Conservation (phyloP, 2,329 filamentous ascomycete species). For the Cryphonectria parasitica region DNA sequence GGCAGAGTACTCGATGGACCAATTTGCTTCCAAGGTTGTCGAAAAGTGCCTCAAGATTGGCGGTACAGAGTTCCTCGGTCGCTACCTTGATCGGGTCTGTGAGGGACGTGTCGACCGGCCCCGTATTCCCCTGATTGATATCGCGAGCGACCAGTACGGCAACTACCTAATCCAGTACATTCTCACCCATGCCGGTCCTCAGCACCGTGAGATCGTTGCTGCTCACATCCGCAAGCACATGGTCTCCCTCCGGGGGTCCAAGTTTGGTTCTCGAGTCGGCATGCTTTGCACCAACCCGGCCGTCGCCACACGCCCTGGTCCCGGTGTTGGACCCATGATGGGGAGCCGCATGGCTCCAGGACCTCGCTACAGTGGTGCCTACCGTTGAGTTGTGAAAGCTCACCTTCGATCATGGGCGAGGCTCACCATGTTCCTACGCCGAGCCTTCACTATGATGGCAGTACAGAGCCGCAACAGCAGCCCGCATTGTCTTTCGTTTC, state of each 20-base stretch:
- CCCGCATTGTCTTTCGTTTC: conserved; percentile 1
- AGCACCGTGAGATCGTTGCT: conserved; percentile 91
- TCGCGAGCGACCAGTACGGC: conserved; percentile 97
- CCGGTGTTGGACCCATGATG: conserved; percentile 72
- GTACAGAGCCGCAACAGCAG: conserved; percentile 2
- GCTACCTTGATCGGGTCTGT: conserved; percentile 92
- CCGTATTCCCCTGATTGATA: conserved; percentile 95
- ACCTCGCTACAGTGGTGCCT: conserved; percentile 61
- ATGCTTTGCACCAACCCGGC: conserved; percentile 99
- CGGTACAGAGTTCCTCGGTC: conserved; percentile 83
- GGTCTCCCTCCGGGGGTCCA: conserved; percentile 97
- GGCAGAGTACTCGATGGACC: conserved; percentile 97
- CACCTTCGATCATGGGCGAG: background rate
- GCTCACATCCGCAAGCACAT: conserved; percentile 98
- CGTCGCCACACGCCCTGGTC: conserved; percentile 84
- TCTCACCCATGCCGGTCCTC: conserved; percentile 80
- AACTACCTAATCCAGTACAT: conserved; percentile 99
- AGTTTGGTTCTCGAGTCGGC: conserved; percentile 96
- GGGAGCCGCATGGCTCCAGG: conserved; percentile 60
- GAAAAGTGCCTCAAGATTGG: conserved; percentile 99
- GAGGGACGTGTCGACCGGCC: conserved; percentile 89
- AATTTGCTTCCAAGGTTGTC: conserved; percentile 98
- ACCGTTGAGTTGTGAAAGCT: conserved; percentile 52
- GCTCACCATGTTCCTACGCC: background rate
- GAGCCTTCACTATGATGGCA: background rate